These are phyloP conservation scores for Lactifluus echinatus DNA, from an alignment of 768 basidiomycete species.

Conservation along the genomic window DNA sequence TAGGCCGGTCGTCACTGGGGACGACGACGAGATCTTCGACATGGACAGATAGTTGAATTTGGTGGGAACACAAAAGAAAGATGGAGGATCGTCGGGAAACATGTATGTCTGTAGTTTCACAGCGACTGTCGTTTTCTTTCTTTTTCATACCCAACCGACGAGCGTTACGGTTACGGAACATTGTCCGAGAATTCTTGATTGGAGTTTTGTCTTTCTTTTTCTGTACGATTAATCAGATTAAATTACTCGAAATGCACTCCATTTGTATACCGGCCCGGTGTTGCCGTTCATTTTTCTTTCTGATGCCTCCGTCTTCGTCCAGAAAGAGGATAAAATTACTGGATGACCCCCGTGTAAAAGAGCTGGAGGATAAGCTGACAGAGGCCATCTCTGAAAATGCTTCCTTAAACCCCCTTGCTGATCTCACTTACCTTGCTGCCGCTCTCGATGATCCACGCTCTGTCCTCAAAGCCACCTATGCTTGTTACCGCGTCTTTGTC, in stretches of 20 bases:
- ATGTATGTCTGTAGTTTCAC: conserved; percentile 12
- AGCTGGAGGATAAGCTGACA: conserved; percentile 49
- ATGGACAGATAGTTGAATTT: conserved; percentile 43
- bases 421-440: conserved; percentile 56
- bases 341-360: conserved; percentile 28
- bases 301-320: conserved; percentile 15
- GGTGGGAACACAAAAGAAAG: not conserved
- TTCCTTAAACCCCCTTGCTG: conserved; percentile 71
- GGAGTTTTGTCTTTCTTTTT: not conserved
- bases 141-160: conserved; percentile 9
- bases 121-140: not conserved
- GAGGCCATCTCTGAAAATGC: conserved; percentile 41
- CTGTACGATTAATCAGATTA: conserved; percentile 15
- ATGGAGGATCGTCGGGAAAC: not conserved
- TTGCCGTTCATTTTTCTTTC: not conserved
- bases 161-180: conserved; percentile 5
- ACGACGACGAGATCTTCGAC: conserved; percentile 62
- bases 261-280: conserved; percentile 1
- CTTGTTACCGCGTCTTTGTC: conserved; percentile 72
- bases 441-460: conserved; percentile 42
- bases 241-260: not conserved
- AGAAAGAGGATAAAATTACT: conserved; percentile 25
- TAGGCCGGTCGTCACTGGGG: conserved; percentile 47
- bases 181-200: conserved; percentile 14
- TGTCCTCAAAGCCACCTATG: conserved; percentile 70